A percentile compares a stretch with the other conserved stretches of the same genome.
These are phyloP conservation scores for Boletus edulis DNA, from an alignment of 768 basidiomycete genomes.

Conservation along the genomic window DNA sequence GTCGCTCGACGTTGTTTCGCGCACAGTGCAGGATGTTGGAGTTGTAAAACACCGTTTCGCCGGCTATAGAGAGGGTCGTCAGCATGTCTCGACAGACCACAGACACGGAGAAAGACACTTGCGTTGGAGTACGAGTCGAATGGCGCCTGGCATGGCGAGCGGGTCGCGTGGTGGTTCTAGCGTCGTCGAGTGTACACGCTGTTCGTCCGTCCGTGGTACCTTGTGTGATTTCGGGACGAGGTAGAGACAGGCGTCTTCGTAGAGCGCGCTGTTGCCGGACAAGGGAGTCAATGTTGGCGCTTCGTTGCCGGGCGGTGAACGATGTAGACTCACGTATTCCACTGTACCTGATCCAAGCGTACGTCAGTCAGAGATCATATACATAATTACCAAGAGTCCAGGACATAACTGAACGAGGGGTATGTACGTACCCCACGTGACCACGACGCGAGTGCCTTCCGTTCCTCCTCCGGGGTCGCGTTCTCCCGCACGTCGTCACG, in stretches of 20 bases:
- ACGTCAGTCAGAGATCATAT: no score
- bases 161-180: conserved; percentile 54
- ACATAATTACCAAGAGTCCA: no score
- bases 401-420: no score
- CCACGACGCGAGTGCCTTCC: conserved; percentile 52
- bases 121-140: conserved; percentile 56
- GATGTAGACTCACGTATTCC: conserved; percentile 63
- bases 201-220: conserved; percentile 51
- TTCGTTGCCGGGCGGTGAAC: no score
- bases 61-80: conserved; percentile 35
- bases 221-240: conserved; percentile 71
- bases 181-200: conserved; percentile 54
- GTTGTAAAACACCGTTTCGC: conserved; percentile 80
- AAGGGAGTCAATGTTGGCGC: not conserved
- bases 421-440: conserved; percentile 55
- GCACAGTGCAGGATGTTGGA: conserved; percentile 78
- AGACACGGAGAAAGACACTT: conserved; percentile 15
- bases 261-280: conserved; percentile 51
- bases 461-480: conserved; percentile 60
- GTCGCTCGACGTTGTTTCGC: conserved; percentile 53
- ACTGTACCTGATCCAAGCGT: conserved; percentile 54
- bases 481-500: conserved; percentile 68
- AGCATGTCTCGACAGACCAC: not conserved
- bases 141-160: conserved; percentile 66
- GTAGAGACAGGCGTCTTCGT: conserved; percentile 65